Percentiles rank a stretch among this genome's conserved stretches.
These are phyloP conservation scores for Aspergillus heteromorphus DNA, from an alignment of 495 filamentous ascomycete species.

Conservation along the genomic window DNA sequence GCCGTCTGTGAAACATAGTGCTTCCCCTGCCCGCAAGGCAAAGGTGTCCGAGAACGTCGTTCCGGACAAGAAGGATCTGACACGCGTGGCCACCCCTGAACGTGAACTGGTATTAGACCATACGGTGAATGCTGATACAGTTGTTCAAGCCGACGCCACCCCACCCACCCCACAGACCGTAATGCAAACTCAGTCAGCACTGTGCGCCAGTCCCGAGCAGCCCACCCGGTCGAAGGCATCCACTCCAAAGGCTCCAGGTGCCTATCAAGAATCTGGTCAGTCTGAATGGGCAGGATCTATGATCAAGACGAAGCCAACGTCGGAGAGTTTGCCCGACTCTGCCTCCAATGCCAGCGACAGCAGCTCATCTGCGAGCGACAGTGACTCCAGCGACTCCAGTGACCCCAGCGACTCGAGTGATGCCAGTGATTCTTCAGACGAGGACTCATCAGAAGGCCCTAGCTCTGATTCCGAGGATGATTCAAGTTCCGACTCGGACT, in stretches of 20 bases:
- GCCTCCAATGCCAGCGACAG: slow-evolving; percentile 13
- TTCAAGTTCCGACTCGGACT: slow-evolving; percentile 23
- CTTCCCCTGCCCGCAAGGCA: neutral
- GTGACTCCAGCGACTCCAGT: slow-evolving; percentile 12
- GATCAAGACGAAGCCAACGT: slow-evolving; percentile 7
- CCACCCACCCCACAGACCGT: too few relatives aligned
- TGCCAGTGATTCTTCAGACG: slow-evolving; percentile 18
- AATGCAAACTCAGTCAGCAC: too few relatives aligned
- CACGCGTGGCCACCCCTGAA: too few relatives aligned
- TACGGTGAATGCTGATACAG: too few relatives aligned
- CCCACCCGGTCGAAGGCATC: too few relatives aligned
- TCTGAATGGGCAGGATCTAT: neutral
- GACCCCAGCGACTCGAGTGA: slow-evolving; percentile 11
- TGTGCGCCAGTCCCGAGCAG: too few relatives aligned
- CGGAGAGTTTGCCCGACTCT: slow-evolving; percentile 6
- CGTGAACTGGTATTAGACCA: too few relatives aligned
- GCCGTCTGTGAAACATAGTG: slow-evolving; percentile 1
- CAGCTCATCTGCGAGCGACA: slow-evolving; percentile 20
- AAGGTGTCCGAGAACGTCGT: too few relatives aligned
- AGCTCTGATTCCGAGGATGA: slow-evolving; percentile 14
- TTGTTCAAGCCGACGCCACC: too few relatives aligned
- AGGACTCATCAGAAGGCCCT: slow-evolving; percentile 14
- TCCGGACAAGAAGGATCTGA: too few relatives aligned
- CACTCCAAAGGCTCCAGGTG: too few relatives aligned
- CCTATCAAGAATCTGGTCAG: too few relatives aligned